Base-by-base conservation (phyloP, 768 basidiomycete genomes). In the Cystofilobasidium ferigula region DNA sequence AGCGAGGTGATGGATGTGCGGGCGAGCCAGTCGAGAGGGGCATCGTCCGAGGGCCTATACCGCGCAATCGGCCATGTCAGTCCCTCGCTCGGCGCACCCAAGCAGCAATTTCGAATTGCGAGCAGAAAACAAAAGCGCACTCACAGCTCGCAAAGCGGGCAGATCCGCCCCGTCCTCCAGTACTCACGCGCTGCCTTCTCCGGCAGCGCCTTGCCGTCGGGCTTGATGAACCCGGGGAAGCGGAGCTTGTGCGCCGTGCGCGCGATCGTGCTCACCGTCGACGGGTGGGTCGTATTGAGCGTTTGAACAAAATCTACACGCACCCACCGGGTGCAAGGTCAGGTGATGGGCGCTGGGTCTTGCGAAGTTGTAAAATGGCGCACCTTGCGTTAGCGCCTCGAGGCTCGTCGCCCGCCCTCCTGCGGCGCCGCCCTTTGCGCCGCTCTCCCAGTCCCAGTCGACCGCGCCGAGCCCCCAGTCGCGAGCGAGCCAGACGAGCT, bases 201-300 rank as follows among this genome's bases (percentile, higher is more conserved):
- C 22, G n/a, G 5, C 24, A 48, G n/a, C 13, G 30, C 26, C 36
- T 34, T 47, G 22, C 42, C 30, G 43, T 51, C 48, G 35, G 45
- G 30, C 43, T 9, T 22, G 58, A 60, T 22, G 47, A 26, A 43
- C 10, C 61, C 61, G 14, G 67, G 45, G 57, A 68, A 68, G 38
- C 63, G 48, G 24, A 68, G 57, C 43, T 68, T 68, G 26, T 54
- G 56, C 10, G 67, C 42, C 22, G 67, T 68, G 16, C 67, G 54
- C 14, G 67, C 56, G 43, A 68, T 68, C 20, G 67, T 68, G 14
- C 61, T 62, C 12, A 68, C 67, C 10, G 67, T 68, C 10, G 67
- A 63, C 0, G 67, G 67, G n/a, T 68, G 67, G 7, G 67, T 58
- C 26, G 43, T 57, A 26, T 68, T 57, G 30, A 68, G 45, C n/a